Evolutionary conservation across 1,284 basidiomycete genomes (phyloP), one percentile per base, ranked within the genome.

Genomic region (Xerocomus cyaneibrunnescens): DNA sequence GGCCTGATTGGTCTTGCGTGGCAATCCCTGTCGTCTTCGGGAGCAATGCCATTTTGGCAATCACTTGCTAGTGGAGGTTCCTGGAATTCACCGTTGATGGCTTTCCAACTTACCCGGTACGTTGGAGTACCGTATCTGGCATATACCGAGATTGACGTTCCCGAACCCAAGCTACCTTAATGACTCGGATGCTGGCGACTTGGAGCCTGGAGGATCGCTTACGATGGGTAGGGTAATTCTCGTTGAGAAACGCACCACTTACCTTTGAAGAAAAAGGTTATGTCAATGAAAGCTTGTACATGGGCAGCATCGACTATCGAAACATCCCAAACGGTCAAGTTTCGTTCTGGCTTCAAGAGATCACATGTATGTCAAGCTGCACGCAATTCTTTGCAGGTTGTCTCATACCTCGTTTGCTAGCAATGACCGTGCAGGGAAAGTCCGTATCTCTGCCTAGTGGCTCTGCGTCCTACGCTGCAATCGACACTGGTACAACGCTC

Each of bases 401-500:
- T 37, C 30, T 45, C 12, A 51, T 27, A 2, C 31, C 25, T 7
- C 28, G 22, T n/a, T 42, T 2, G 27, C 21, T 17, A 78, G 77
- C 63, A 17, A 61, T 78, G 25, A 74, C 69, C 9, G 76, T 79
- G 14, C 68, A 76, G 48, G 77, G 77, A 19, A 65, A 71, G 6
- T 53, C 50, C 0, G 57, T 79, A 21, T 42, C 59, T 1, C 57
- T 78, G 5, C 61, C 71, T 2, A 63, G 57, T 1, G 73, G 74
- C 7, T 57, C 59, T 38, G 55, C 52, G 6, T 71, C 71, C 6
- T 62, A 72, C 28, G 76, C 75, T 28, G 73, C 72, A 7, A 80
- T 81, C 48, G 80, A 81, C 59, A 81, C 80, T 9, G 80, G 80
- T 9, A 81, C 79, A 0, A 79, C 79, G 1, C 72, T 81, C 25